Conservation (phyloP, 2,329 filamentous ascomycete species). For the Aureobasidium sp. region DNA sequence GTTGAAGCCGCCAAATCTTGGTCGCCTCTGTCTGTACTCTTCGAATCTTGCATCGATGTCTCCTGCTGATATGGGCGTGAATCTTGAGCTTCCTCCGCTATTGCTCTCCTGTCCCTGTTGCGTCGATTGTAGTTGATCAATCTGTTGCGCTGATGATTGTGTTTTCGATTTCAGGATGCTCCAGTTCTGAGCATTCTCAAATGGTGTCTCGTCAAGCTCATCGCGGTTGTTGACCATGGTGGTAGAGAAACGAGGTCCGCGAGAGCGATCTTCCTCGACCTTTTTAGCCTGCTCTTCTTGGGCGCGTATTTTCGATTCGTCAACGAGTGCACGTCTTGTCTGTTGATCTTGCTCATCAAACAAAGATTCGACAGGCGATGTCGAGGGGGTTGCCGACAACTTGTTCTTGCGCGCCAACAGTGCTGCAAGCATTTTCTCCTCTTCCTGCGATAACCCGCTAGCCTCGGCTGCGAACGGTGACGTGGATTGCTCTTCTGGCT, state of each 20-base stretch:
- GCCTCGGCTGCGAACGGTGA: not conserved
- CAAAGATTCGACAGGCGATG: not conserved
- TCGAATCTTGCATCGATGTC: slow-evolving; percentile 18
- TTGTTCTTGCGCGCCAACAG: slow-evolving; percentile 9
- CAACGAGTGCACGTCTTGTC: not conserved
- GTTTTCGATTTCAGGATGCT: slow-evolving; percentile 9
- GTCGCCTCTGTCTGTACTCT: slow-evolving; percentile 15
- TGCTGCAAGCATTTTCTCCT: slow-evolving; percentile 2
- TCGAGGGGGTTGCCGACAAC: not conserved
- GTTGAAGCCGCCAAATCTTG: not conserved
- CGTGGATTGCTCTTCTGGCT: not conserved
- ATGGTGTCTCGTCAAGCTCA: slow-evolving; percentile 3
- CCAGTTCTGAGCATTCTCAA: slow-evolving; percentile 13
- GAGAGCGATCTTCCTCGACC: not conserved
- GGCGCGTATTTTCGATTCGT: not conserved
- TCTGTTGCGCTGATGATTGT: not conserved
- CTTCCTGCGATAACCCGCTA: not conserved
- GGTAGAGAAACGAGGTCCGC: not conserved
- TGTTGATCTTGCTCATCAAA: slow-evolving; percentile 8
- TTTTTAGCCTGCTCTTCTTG: not conserved
- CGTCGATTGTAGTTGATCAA: not conserved
- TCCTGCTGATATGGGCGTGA: not conserved
- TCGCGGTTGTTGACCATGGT: not conserved
- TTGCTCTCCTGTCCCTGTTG: not conserved
- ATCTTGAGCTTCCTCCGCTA: not conserved